Conservation (phyloP, 495 filamentous ascomycete species). For the Penicillium tannophilum region DNA sequence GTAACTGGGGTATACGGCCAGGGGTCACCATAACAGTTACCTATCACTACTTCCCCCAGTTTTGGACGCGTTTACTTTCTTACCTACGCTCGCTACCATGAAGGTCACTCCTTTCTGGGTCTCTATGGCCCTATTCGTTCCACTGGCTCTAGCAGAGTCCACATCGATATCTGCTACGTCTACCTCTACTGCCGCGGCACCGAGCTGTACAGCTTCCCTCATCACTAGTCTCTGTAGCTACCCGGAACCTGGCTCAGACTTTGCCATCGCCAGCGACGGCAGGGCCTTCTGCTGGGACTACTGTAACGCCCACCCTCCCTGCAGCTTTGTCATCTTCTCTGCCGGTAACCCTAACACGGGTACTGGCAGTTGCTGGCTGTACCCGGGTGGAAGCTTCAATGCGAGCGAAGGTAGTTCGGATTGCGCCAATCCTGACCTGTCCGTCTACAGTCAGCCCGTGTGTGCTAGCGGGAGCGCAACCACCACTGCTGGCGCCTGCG, state of each 20-base stretch:
- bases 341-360: conserved; percentile 25
- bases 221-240: conserved; percentile 27
- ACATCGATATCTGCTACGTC: conserved; percentile 19
- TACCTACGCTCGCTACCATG: conserved; percentile 28
- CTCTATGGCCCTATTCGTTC: conserved; percentile 24
- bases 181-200: conserved; percentile 25
- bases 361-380: conserved; percentile 31
- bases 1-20: too few relatives aligned
- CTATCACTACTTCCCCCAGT: too few relatives aligned
- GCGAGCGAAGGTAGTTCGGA: conserved; percentile 22
- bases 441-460: conserved; percentile 23
- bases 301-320: conserved; percentile 32
- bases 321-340: conserved; percentile 29
- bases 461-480: conserved; percentile 25
- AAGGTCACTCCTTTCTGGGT: conserved; percentile 28
- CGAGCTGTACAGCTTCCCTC: conserved; percentile 31
- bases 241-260: conserved; percentile 19
- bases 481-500: conserved; percentile 28
- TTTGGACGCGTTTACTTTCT: conserved; percentile 7
- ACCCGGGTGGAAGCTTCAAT: conserved; percentile 29
- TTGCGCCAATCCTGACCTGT: conserved; percentile 21
- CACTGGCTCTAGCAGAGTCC: conserved; percentile 23
- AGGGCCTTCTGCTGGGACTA: conserved; percentile 30
- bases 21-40: too few relatives aligned
- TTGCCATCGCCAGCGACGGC: conserved; percentile 25